Evolutionary conservation across 306 rosid species (phyloP), one percentile per base, ranked within the genome.

Genomic region (Begonia peltatifolia): DNA sequence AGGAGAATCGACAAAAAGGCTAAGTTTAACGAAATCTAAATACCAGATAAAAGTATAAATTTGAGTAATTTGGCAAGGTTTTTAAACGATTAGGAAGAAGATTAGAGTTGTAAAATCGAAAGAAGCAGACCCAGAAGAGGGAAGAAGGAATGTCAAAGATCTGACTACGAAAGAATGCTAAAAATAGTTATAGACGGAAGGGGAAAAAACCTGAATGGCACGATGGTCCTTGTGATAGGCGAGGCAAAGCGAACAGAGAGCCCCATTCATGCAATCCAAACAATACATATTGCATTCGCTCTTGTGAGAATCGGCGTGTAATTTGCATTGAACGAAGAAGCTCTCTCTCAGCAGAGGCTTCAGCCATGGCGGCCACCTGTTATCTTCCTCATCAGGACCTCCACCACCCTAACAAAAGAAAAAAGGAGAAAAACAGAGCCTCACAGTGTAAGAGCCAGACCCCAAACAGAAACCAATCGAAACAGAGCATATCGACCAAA

Each of bases 331-430:
- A 78, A 79, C 99, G 58, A 92, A 92, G 76, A 92, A 92, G 64
- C 58, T 71, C 64, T 92, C 99, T 47, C 54, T 66, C 2, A 92
- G 82, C 42, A 92, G 71, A 55, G 99, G 96, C 59, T 79, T 83
- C 87, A 92, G 70, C 99, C 99, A 92, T 60, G 99, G 99, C 22
- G 99, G 99, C 99, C 99, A 92, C 76, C 88, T 73, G 51, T 68
- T 71, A 52, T 83, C 94, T 49, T 84, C 92, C 6, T 86, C 99
- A 14, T 77, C 96, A 50, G 90, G 95, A 2, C 94, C 92, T 57
- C 95, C 95, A 60, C 85, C 94, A 59, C 95, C 99, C 99, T 86
- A 35, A 56, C 35, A 4, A 46, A 68, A 58, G 66, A 50, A 6
- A 30, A 25, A 55, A 4, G 41, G 64, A 58, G 66, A 50, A 6